Evolutionary conservation across 805 yeast genomes (phyloP).

Genomic region (Saccharomycopsis sp.): DNA sequence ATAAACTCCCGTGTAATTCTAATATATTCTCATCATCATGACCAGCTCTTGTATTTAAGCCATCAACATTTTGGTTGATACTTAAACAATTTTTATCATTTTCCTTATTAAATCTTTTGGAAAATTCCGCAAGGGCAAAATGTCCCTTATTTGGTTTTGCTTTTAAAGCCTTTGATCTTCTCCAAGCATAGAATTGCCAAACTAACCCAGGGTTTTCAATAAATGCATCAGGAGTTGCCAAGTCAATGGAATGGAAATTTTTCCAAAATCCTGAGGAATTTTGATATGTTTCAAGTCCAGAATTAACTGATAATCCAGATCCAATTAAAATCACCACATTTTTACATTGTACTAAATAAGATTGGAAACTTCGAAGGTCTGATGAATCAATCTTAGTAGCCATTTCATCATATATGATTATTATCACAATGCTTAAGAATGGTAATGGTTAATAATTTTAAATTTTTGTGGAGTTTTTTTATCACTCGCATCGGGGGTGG

Average conservation of each 20-base stretch:
- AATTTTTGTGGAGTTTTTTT: too few relatives aligned
- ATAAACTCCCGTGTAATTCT: constrained; percentile 74
- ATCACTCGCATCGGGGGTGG: too few relatives aligned
- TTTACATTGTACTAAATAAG: constrained; percentile 33
- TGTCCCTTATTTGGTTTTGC: constrained; percentile 74
- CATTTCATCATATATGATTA: too few relatives aligned
- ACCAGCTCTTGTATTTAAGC: constrained; percentile 54
- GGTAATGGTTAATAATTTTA: too few relatives aligned
- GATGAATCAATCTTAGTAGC: constrained; percentile 1
- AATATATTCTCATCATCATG: constrained; percentile 43
- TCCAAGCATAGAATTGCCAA: constrained; percentile 77
- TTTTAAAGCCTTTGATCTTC: constrained; percentile 52
- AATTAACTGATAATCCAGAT: constrained; percentile 70
- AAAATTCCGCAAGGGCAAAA: constrained; percentile 51
- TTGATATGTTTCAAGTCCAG: constrained; percentile 68
- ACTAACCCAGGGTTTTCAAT: constrained; percentile 73
- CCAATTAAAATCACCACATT: constrained; percentile 62
- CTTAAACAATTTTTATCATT: constrained; percentile 39
- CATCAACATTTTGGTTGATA: constrained; percentile 80
- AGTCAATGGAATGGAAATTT: constrained; percentile 64
- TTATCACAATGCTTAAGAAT: too few relatives aligned
- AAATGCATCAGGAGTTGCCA: constrained; percentile 90
- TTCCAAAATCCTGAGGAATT: constrained; percentile 72
- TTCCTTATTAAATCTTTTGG: constrained; percentile 26
- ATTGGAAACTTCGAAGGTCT: constrained; percentile 33